Evolutionary conservation across 306 rosid species (phyloP).

Genomic region (Mucuna pruriens): DNA sequence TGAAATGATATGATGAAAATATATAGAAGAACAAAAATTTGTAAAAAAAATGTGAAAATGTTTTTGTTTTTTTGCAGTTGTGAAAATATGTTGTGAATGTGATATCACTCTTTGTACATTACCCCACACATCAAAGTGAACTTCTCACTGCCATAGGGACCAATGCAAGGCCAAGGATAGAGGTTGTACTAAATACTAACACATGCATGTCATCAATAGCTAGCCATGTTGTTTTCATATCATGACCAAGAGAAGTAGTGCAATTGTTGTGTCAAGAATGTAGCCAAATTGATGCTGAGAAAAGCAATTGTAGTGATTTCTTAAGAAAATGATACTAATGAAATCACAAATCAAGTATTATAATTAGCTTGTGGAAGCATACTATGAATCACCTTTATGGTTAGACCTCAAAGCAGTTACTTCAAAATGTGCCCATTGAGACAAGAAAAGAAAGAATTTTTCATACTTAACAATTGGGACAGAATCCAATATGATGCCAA

Average conservation of each 20-base stretch:
- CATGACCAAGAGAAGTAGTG: too few relatives aligned
- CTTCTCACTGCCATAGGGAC: neutral
- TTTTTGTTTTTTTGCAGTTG: too few relatives aligned
- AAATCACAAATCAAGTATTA: neutral
- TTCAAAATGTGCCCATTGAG: neutral
- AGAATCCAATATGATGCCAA: constrained; percentile 28
- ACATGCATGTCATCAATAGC: neutral
- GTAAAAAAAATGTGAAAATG: neutral
- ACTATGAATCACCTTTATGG: neutral
- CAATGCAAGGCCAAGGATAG: neutral
- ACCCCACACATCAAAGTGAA: neutral
- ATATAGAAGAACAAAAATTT: neutral
- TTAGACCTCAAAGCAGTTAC: neutral
- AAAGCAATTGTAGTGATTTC: too few relatives aligned
- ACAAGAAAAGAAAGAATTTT: neutral
- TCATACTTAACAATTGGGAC: constrained; percentile 35
- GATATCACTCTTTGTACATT: neutral
- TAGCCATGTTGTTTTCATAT: too few relatives aligned
- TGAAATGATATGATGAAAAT: neutral
- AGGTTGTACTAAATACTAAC: neutral
- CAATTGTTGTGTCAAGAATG: too few relatives aligned
- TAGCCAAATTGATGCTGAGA: too few relatives aligned
- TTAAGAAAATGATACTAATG: too few relatives aligned
- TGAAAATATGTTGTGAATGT: too few relatives aligned
- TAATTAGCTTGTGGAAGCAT: neutral